Base-by-base conservation (phyloP, 2,329 filamentous ascomycete species). In the Stagonosporopsis cucurbitacearum region DNA sequence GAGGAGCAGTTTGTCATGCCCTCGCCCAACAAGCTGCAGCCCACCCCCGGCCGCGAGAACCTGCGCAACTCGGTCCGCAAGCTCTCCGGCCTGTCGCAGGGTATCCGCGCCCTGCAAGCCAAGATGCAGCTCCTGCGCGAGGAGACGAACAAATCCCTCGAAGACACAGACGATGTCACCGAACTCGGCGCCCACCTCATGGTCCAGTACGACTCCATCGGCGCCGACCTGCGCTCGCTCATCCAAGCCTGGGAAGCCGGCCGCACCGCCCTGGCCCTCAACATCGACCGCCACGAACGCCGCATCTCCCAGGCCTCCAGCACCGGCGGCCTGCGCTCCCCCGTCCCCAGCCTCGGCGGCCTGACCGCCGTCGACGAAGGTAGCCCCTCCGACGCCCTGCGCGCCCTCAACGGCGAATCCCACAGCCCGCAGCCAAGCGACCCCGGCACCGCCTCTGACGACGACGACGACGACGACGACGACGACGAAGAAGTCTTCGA, bases 161-260 rank as follows among this genome's bases (percentile, higher is more conserved):
- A 96, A 67, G 87, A 89, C 65, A 87, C 90, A 1, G 78, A 80
- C 33, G 86, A 91, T 58, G 73, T 81, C 5, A 86, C 86, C 4
- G 90, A 96, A 63, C 83, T 96, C 15, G 91, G 90, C 0, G 84
- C 88, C 0, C 88, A 87, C 59, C 82, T 98, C 35, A 88, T 96
- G 82, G 79, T 87, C 20, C 95, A 98, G 69, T 99, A 98, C 75
- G 95, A 99, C 53, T 94, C 92, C 4, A 96, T 99, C 60, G 95
- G 95, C 2, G 82, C 88, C 23, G 95, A 99, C 69, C 82, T 99
- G 40, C 89, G 89, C 72, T 77, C 75, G 40, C 69, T 82, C 17
- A 73, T 81, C 48, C 77, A 80, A 62, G 79, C 80, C 2, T 82
- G 80, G 80, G 80, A 82, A 58, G 64, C 74, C 48, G 95, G 94